A percentile compares a stretch with the other conserved stretches of the same genome.
These are phyloP conservation scores for Rhodotorula toruloides DNA, from an alignment of 768 basidiomycete species.

Conservation along the genomic window DNA sequence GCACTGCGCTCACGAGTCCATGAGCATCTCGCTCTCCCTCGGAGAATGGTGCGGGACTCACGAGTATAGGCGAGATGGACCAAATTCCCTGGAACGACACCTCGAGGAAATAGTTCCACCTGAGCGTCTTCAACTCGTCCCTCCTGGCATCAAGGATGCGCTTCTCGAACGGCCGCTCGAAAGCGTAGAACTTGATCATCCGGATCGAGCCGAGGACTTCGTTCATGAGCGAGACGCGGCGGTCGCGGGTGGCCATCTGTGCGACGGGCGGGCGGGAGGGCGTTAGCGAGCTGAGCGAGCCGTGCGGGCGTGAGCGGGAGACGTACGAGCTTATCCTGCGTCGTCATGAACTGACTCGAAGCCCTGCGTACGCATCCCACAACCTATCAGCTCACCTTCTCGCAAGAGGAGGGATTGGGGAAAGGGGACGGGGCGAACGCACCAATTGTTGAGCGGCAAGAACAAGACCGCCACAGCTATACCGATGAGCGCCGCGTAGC, in stretches of 20 bases:
- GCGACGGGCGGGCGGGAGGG: conserved; percentile 14
- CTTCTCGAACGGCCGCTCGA: conserved; percentile 38
- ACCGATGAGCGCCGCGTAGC: conserved; percentile 41
- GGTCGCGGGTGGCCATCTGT: conserved; percentile 45
- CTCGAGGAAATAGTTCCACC: conserved; percentile 29
- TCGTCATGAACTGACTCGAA: conserved; percentile 37
- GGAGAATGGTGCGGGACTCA: conserved; percentile 45
- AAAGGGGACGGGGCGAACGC: too few species aligned
- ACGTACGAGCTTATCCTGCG: conserved; percentile 43
- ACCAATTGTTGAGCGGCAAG: conserved; percentile 43
- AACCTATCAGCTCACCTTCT: too few species aligned
- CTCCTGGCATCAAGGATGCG: conserved; percentile 32
- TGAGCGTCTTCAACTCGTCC: conserved; percentile 37
- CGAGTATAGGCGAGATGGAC: conserved; percentile 42
- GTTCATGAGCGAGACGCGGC: conserved; percentile 44
- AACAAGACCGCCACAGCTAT: conserved; percentile 41
- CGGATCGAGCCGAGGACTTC: conserved; percentile 44
- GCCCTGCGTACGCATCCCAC: too few species aligned
- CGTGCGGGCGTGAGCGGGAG: too few species aligned
- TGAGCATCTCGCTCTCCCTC: too few species aligned
- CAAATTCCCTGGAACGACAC: conserved; percentile 41
- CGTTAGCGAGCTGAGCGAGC: background rate
- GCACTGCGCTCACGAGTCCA: conserved; percentile 35
- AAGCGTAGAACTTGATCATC: conserved; percentile 44
- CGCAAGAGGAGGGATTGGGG: too few species aligned